These are phyloP conservation scores for Lactarius sp. DNA, from an alignment of 768 basidiomycete genomes.

Conservation along the genomic window DNA sequence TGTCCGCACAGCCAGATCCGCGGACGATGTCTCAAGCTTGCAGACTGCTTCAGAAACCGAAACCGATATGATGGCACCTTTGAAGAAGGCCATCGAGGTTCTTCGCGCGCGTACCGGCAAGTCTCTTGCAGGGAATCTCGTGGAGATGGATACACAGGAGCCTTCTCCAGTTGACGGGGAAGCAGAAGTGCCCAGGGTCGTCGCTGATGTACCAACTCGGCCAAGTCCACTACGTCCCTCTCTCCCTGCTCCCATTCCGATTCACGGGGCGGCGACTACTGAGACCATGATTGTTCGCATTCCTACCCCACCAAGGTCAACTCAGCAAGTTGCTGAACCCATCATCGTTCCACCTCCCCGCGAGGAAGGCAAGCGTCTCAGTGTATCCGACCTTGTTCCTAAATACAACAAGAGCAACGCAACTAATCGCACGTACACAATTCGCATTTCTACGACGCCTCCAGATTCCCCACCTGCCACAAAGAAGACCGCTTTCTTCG, in stretches of 20 bases:
- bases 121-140: slow-evolving; percentile 49
- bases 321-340: background rate
- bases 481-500: slow-evolving; percentile 28
- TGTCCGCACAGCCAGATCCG: slow-evolving; percentile 2
- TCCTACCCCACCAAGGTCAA: slow-evolving; percentile 1
- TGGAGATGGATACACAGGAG: background rate
- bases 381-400: slow-evolving; percentile 55
- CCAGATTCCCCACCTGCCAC: slow-evolving; percentile 25
- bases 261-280: background rate
- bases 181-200: slow-evolving; percentile 40
- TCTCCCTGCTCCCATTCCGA: slow-evolving; percentile 6
- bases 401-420: slow-evolving; percentile 36
- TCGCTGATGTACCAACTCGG: slow-evolving; percentile 48
- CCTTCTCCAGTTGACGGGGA: background rate
- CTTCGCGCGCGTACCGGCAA: slow-evolving; percentile 57
- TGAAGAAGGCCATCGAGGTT: slow-evolving; percentile 70
- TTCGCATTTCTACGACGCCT: slow-evolving; percentile 23
- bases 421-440: slow-evolving; percentile 23
- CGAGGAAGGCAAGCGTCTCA: slow-evolving; percentile 39
- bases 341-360: slow-evolving; percentile 9
- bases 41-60: slow-evolving; percentile 35
- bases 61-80: slow-evolving; percentile 54
- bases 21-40: slow-evolving; percentile 6
- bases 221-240: slow-evolving; percentile 2
- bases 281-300: background rate